phyloP scores from a whole-genome alignment of 1,284 basidiomycete genomes.

The Leccinum holopus region DNA sequence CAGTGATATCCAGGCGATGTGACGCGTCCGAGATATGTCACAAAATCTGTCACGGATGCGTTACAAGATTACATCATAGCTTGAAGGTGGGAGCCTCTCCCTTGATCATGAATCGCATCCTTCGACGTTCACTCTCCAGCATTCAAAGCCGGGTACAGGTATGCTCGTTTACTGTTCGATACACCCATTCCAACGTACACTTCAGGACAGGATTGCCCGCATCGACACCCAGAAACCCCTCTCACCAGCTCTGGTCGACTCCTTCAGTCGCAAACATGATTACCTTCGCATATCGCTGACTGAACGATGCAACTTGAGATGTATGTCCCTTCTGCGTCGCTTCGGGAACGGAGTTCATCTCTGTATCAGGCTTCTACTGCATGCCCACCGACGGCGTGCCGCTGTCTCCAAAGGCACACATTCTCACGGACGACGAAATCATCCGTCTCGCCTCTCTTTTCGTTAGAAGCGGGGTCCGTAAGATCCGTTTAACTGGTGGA shows the following conservation, averaged over 20 bases:
- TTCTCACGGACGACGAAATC: constrained; percentile 77
- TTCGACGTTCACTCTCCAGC: constrained; percentile 20
- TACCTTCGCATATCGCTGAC: constrained; percentile 87
- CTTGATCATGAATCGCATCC: constrained; percentile 18
- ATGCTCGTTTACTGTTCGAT: not conserved
- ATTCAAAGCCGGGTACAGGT: constrained; percentile 25
- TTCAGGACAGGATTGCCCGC: constrained; percentile 45
- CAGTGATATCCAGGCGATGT: constrained; percentile 14
- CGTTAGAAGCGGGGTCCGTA: constrained; percentile 79
- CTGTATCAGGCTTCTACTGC: constrained; percentile 74
- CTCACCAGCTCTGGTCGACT: constrained; percentile 61
- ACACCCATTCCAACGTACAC: not conserved
- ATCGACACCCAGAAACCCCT: constrained; percentile 50
- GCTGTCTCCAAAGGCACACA: constrained; percentile 65
- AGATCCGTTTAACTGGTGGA: constrained; percentile 86
- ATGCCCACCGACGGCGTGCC: constrained; percentile 85
- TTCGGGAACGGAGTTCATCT: not conserved
- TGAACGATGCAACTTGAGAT: constrained; percentile 85
- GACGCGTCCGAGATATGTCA: constrained; percentile 21
- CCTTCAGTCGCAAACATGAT: constrained; percentile 69
- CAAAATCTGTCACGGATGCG: constrained; percentile 2
- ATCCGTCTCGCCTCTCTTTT: constrained; percentile 75
- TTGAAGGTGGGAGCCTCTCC: too few relatives aligned
- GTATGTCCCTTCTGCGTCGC: constrained; percentile 41
- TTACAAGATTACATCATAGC: constrained; percentile 1